Percentiles rank a stretch among this genome's conserved stretches.
Conservation (phyloP, 2,329 filamentous ascomycete species). For the Fonsecaea multimorphosa region DNA sequence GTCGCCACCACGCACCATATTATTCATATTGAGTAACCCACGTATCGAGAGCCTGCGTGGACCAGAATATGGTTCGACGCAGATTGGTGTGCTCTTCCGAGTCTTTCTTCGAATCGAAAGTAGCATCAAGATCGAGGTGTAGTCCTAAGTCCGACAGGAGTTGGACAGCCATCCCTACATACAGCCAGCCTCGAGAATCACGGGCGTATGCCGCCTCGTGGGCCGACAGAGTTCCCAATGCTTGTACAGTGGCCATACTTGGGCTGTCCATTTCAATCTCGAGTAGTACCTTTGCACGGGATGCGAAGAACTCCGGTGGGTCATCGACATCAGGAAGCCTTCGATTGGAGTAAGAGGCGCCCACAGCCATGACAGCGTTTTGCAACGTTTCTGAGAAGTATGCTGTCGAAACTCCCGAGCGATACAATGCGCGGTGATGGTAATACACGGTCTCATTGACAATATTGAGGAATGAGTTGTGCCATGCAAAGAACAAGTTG, state of each 20-base stretch:
- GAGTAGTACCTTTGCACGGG: conserved; percentile 52
- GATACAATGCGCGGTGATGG: conserved; percentile 13
- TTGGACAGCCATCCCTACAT: conserved; percentile 53
- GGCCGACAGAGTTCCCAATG: conserved; percentile 54
- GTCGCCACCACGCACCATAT: background rate
- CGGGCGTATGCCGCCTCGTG: conserved; percentile 53
- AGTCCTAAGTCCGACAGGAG: conserved; percentile 54
- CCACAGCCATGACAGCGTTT: conserved; percentile 47
- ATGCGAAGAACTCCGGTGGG: conserved; percentile 35
- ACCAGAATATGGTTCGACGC: conserved; percentile 48
- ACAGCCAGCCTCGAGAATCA: conserved; percentile 56
- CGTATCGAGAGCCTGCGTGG: conserved; percentile 43
- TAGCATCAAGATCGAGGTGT: conserved; percentile 45
- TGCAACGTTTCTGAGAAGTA: conserved; percentile 52
- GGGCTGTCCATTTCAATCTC: conserved; percentile 58
- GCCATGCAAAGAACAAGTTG: conserved; percentile 57
- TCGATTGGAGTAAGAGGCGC: background rate
- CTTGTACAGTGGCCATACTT: conserved; percentile 55
- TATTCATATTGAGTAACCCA: background rate
- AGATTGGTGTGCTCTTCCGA: conserved; percentile 22
- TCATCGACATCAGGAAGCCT: background rate
- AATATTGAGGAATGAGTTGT: conserved; percentile 55
- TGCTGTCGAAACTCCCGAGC: conserved; percentile 44
- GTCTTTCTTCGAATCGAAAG: conserved; percentile 24
- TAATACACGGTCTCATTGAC: conserved; percentile 53